These are phyloP conservation scores for Trifolium dubium DNA, from an alignment of 306 rosid species.

Conservation along the genomic window DNA sequence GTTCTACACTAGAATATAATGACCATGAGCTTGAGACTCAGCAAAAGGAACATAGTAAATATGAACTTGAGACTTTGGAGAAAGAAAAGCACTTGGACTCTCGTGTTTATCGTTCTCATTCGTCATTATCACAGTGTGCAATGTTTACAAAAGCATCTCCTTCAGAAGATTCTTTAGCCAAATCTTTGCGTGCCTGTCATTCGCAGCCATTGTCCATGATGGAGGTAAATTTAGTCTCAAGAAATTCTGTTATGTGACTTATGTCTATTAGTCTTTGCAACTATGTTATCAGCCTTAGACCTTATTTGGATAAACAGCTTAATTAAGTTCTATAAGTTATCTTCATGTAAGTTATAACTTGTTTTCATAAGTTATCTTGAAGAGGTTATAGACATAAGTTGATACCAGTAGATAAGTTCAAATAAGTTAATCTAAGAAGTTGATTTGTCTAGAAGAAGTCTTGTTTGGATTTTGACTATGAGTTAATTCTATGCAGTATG, in stretches of 20 bases:
- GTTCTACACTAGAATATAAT: conserved; percentile 53
- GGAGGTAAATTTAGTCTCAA: conserved; percentile 67
- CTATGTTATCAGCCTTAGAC: neutral
- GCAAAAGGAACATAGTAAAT: conserved; percentile 45
- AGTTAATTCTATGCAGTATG: conserved; percentile 65
- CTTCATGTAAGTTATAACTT: too few relatives aligned
- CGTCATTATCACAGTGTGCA: conserved; percentile 73
- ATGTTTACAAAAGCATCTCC: conserved; percentile 62
- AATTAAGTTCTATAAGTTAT: too few relatives aligned
- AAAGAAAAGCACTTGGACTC: conserved; percentile 71
- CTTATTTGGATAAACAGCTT: neutral
- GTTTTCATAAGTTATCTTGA: too few relatives aligned
- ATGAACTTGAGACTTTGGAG: conserved; percentile 44
- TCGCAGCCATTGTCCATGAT: conserved; percentile 93
- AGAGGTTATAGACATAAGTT: too few relatives aligned
- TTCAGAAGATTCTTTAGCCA: conserved; percentile 57
- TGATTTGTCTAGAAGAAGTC: conserved; percentile 14
- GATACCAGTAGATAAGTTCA: neutral
- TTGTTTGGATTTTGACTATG: conserved; percentile 42
- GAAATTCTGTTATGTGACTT: conserved; percentile 6
- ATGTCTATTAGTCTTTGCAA: neutral
- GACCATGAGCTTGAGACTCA: conserved; percentile 47
- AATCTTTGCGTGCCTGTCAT: conserved; percentile 77
- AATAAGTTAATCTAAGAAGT: neutral
- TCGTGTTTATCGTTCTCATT: conserved; percentile 81